Base-by-base conservation (phyloP, 2,329 filamentous ascomycete genomes). In the Rhynchosporium agropyri region DNA sequence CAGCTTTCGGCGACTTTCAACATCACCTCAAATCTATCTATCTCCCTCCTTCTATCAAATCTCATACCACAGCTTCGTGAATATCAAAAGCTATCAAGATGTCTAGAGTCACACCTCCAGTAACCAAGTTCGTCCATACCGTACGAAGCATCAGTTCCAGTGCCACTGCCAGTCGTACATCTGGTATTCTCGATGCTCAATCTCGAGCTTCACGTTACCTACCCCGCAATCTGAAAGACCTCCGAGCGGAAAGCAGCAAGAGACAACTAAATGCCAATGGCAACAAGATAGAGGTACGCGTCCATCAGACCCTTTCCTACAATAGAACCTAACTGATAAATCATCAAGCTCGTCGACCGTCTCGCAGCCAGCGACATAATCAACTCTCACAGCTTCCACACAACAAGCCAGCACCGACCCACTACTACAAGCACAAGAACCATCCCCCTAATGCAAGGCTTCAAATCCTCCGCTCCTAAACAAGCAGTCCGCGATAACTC, bases 381-480 rank as follows among this genome's bases (percentile, higher is more conserved):
- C 58, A 56, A 59, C 55, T 60, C 64, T 15, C 66, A 69, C 51
- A 36, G 62, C 36, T 68, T 68, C 63, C 71, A 77, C 66, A 73
- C 65, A 40, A 63, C 63, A 33, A 31, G 42, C 12, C 49, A 63
- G 48, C 69, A 68, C 45, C 68, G 65, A 76, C 80, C 64, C 74
- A 74, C 66, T 65, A 71, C 56, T 69, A 72, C 63, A 63, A 65
- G 79, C 69, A 68, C 76, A 73, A 79, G 79, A 67, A 76, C 76
- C 63, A 77, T 82, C 70, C 85, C 84, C 46, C 76, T 88, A 61
- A 88, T 88, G 85, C 85, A 88, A 77, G 84, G 82, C 71, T 87
- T 88, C 78, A 77, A 78, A 70, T 79, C 80, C 28, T 79, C 81
- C 20, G 75, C 79, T 3, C 74, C 81, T 15, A 69, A 74, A 10